A percentile compares a stretch with the other conserved stretches of the same genome.
Evolutionary conservation across 805 yeast genomes (phyloP).

Genomic region (Saccharomycopsis sp.): DNA sequence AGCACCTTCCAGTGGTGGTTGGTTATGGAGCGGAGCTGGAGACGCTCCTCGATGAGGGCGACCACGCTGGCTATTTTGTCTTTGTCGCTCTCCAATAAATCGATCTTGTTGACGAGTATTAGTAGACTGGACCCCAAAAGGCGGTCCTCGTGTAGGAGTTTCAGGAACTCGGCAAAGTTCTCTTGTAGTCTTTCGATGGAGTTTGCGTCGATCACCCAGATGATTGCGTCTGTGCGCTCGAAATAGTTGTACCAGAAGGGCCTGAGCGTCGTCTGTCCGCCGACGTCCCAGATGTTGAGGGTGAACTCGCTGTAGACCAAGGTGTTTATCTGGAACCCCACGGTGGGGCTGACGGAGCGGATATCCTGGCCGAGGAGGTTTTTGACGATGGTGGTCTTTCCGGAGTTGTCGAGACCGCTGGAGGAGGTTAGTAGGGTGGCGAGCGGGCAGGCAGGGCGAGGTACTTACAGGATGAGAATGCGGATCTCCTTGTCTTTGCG

Average conservation of each 20-base stretch:
- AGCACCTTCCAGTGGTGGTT: conserved; percentile 37
- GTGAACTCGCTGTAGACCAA: conserved; percentile 37
- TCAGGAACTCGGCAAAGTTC: conserved; percentile 56
- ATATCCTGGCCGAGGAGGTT: conserved; percentile 45
- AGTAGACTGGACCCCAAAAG: conserved; percentile 64
- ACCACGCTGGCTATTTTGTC: conserved; percentile 9
- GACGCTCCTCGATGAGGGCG: conserved; percentile 15
- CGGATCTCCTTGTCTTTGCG: conserved; percentile 72
- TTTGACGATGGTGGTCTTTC: conserved; percentile 80
- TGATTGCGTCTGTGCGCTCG: conserved; percentile 67
- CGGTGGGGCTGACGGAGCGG: conserved; percentile 67
- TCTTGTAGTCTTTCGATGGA: conserved; percentile 57
- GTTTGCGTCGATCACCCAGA: conserved; percentile 80
- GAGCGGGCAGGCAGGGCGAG: not conserved
- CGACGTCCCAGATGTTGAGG: conserved; percentile 78
- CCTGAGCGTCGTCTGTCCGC: conserved; percentile 79
- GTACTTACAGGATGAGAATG: conserved; percentile 48
- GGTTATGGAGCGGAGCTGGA: conserved; percentile 30
- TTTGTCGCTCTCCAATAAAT: conserved; percentile 35
- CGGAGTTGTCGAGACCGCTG: conserved; percentile 81
- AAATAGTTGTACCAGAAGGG: conserved; percentile 93
- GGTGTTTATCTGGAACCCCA: conserved; percentile 81
- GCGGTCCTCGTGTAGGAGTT: conserved; percentile 58
- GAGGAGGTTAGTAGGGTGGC: not conserved
- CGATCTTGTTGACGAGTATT: conserved; percentile 70